These are phyloP conservation scores for Leccinum brunneo-olivaceum DNA, from an alignment of 1,284 basidiomycete genomes.

Conservation along the genomic window DNA sequence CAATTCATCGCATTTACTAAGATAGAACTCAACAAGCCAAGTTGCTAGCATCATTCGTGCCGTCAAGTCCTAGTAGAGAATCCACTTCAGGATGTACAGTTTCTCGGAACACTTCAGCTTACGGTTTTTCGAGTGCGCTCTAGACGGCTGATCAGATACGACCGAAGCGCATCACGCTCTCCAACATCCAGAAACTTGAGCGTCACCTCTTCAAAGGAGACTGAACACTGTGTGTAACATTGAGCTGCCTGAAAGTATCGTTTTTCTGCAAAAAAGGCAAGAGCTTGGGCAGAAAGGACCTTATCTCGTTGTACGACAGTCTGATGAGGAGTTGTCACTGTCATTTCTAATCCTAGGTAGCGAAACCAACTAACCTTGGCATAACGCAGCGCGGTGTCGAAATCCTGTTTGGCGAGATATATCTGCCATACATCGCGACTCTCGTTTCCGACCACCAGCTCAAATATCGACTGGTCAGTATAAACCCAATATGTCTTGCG, in stretches of 20 bases:
- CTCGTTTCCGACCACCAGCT: conserved; percentile 83
- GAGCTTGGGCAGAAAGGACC: conserved; percentile 81
- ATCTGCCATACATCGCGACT: conserved; percentile 93
- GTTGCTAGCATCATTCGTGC: conserved; percentile 98
- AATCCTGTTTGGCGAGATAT: conserved; percentile 75
- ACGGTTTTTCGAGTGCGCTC: conserved; percentile 79
- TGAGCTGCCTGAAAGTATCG: conserved; percentile 90
- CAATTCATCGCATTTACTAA: conserved; percentile 93
- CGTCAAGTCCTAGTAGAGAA: conserved; percentile 64
- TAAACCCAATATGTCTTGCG: conserved; percentile 94
- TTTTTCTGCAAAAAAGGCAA: conserved; percentile 75
- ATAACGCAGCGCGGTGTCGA: conserved; percentile 73
- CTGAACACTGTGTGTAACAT: conserved; percentile 83
- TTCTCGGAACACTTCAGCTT: conserved; percentile 18
- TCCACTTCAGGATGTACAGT: not conserved
- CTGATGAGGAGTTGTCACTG: conserved; percentile 33
- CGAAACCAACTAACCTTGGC: conserved; percentile 69
- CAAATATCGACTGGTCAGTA: conserved; percentile 85
- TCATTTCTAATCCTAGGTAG: not conserved
- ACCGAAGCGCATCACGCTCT: conserved; percentile 89
- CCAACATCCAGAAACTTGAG: conserved; percentile 86
- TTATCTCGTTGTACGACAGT: conserved; percentile 80
- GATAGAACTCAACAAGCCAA: conserved; percentile 97
- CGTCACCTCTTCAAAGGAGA: conserved; percentile 88
- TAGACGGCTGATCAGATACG: conserved; percentile 84